phyloP scores from a whole-genome alignment of 805 yeast genomes.

The Barnettozyma siamensis region DNA sequence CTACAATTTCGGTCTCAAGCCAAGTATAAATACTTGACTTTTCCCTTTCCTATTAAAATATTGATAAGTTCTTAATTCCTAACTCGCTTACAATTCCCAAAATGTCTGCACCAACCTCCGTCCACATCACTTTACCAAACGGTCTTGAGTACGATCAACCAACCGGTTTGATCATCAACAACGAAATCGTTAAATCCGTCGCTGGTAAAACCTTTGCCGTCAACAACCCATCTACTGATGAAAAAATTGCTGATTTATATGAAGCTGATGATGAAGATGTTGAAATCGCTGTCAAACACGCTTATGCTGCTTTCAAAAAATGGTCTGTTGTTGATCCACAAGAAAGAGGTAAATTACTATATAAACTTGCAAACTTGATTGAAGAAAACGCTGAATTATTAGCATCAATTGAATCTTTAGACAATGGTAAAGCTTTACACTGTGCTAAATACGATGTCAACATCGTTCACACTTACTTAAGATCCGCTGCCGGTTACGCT shows the following conservation, averaged over 20 bases:
- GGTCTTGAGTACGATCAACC: slow-evolving; percentile 71
- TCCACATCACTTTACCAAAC: slow-evolving; percentile 53
- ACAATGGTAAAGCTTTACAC: slow-evolving; percentile 70
- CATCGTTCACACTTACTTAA: slow-evolving; percentile 56
- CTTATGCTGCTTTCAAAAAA: slow-evolving; percentile 52
- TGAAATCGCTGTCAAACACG: slow-evolving; percentile 63
- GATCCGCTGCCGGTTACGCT: slow-evolving; percentile 70
- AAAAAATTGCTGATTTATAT: slow-evolving; percentile 50
- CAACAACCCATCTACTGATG: slow-evolving; percentile 59
- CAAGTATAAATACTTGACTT: background rate
- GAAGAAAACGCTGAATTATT: slow-evolving; percentile 59
- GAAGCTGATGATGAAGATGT: slow-evolving; percentile 60
- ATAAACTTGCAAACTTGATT: slow-evolving; percentile 62
- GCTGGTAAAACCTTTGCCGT: slow-evolving; percentile 47
- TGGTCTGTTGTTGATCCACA: slow-evolving; percentile 62
- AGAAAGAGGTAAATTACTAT: slow-evolving; percentile 44
- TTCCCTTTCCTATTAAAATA: background rate
- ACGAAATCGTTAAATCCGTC: slow-evolving; percentile 59
- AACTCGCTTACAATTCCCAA: background rate
- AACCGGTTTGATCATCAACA: slow-evolving; percentile 83
- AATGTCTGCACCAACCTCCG: slow-evolving; percentile 20
- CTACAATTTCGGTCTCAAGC: background rate
- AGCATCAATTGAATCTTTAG: slow-evolving; percentile 65
- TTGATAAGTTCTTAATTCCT: no score
- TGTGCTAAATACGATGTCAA: slow-evolving; percentile 64